Evolutionary conservation across 176 grass and related monocot genomes (phyloP).

Genomic region (Triticum dicoccoides): DNA sequence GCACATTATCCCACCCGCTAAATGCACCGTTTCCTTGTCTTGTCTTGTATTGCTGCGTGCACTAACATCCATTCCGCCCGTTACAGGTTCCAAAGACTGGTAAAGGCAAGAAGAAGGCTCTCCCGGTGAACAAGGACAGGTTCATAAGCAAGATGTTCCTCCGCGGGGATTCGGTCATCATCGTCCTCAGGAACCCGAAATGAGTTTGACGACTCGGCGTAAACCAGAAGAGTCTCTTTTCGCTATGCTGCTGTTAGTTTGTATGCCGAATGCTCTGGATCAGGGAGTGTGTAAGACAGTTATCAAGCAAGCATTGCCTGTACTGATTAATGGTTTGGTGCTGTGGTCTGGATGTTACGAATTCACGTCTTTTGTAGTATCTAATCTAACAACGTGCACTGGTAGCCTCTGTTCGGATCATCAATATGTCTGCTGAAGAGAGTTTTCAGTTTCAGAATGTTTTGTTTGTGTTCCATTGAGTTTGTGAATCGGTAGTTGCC

Average conservation of each 20-base stretch:
- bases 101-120: slow-evolving; percentile 96
- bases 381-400: slow-evolving; percentile 1
- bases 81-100: slow-evolving; percentile 71
- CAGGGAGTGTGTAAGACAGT: neutral
- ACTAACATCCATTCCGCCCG: neutral
- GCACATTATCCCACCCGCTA: neutral
- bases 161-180: slow-evolving; percentile 77
- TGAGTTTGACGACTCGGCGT: neutral
- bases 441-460: too few species aligned
- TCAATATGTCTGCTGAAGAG: neutral
- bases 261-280: neutral
- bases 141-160: slow-evolving; percentile 98
- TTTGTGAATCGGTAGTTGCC: neutral
- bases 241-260: neutral
- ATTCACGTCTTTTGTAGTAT: neutral
- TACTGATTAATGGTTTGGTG: slow-evolving; percentile 13
- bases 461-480: neutral
- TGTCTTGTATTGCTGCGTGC: neutral
- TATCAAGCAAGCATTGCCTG: neutral
- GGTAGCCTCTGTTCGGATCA: neutral
- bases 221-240: too few species aligned
- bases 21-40: neutral
- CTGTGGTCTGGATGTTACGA: slow-evolving; percentile 8
- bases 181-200: slow-evolving; percentile 73
- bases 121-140: slow-evolving; percentile 85